Base-by-base conservation (phyloP, 2,329 filamentous ascomycete genomes). In the Cylindrodendrum hubeiense region DNA sequence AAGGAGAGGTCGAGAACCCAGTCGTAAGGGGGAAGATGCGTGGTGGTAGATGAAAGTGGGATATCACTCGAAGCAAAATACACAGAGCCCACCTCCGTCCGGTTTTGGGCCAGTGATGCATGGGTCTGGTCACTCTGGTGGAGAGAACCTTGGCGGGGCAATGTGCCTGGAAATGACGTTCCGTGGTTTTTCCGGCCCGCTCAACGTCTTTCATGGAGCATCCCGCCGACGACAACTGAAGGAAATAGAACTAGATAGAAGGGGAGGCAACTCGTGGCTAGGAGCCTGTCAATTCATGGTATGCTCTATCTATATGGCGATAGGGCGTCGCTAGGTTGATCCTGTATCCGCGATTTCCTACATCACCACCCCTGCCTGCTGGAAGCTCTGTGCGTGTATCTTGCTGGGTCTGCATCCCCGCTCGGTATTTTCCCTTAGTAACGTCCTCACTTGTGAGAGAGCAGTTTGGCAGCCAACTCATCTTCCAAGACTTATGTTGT, bases 91-190 rank as follows among this genome's bases (percentile, higher is more conserved):
- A 71, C 64, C 63, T 70, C 59, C 50, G 55, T 64, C 62, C 52
- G 47, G 67, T 49, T 67, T 69, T 66, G 68, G 46, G 68, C 60
- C 54, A 69, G 68, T 63, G 56, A 64, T 53, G 49, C 49, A 60
- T 62, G 51, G 60, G 55, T 50, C 39, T 51, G 37, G 37, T 39
- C 37, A 39, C 37, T 39, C 37, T 39, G 47, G 63, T 57, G 68
- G 68, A 73, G 66, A 66, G 66, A 70, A 60, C 57, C 63, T 77
- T 76, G 76, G 77, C 75, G 77, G 77, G 77, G 77, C 76, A 76
- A 72, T 74, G 49, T 64, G 63, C 50, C 53, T 67, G 50, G 55
- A 54, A 56, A 62, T 50, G 57, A 55, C 33, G 62, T 57, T 66
- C 66, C 70, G 63, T 50, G 43, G 75, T 78, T 78, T 78, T 77